Evolutionary conservation across 1,139 yeast species (phyloP), one percentile per base, ranked within the genome.

Genomic region (Debaryomyces psychrophilus): DNA sequence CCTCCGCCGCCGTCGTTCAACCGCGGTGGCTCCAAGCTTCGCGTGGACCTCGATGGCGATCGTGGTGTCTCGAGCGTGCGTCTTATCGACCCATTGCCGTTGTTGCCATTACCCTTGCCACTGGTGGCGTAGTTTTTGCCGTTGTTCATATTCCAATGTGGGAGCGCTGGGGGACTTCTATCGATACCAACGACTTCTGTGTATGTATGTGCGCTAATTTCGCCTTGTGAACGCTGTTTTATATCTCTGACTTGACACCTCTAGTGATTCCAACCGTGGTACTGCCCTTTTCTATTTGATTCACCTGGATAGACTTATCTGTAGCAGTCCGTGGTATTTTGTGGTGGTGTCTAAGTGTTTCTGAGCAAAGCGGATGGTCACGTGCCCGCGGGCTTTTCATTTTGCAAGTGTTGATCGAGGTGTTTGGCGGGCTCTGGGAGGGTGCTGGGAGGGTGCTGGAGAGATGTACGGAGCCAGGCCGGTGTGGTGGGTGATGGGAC

Each of bases 11-110:
- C 61, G 18, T 67, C 69, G 39, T 58, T 58, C 7, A 64, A 53
- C 33, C 60, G 56, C 1, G 76, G 76, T 2, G 75, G 73, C 8
- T 69, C 72, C 31, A 64, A 43, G 25, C 50, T 59, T 37, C 72
- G 51, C 1, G 77, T 71, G 8, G 77, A 71, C 44, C 75, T 55
- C 8, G 76, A 67, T 1, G 77, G 77, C 7, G 77, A 72, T 36
- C 64, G 52, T 1, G 77, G 77, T 1, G 77, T 72, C 51, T 71
- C 73, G 31, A 64, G 63, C 29, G 53, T 46, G 37, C 57, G 40
- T 17, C 44, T 40, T 14, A 20, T 22, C n/a, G 42, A 20, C 3
- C 25, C n/a, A 25, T 28, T 23, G 14, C 34, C 29, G 27, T 31
- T 31, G n/a, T 11, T 20, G 5, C 7, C n/a, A 38, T 14, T 12